Conservation (phyloP, 139 green algal species). For the Mesostigma viride region DNA sequence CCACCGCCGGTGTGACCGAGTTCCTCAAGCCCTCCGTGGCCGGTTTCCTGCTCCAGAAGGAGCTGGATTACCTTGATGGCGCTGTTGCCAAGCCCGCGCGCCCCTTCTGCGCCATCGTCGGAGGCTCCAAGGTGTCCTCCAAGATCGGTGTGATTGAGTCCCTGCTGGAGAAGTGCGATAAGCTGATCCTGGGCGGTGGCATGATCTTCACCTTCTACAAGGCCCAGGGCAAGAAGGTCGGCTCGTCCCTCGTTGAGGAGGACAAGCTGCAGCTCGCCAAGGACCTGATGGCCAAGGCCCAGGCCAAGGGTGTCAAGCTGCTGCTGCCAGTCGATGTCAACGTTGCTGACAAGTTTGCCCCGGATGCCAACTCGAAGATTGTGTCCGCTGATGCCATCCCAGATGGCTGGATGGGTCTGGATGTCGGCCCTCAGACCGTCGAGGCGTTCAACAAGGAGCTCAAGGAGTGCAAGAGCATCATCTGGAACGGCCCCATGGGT, state of each 20-base stretch:
- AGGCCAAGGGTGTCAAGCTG: slow-evolving; percentile 78
- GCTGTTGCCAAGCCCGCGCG: slow-evolving; percentile 77
- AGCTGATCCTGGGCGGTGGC: slow-evolving; percentile 59
- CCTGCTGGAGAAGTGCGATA: slow-evolving; percentile 87
- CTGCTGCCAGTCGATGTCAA: slow-evolving; percentile 91
- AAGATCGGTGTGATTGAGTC: slow-evolving; percentile 99
- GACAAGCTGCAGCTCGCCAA: slow-evolving; percentile 96
- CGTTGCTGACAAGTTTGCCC: slow-evolving; percentile 89
- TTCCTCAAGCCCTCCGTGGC: slow-evolving; percentile 46
- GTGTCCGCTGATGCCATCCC: slow-evolving; percentile 70
- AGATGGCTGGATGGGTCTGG: slow-evolving; percentile 97
- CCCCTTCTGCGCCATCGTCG: slow-evolving; percentile 94
- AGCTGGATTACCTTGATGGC: slow-evolving; percentile 88
- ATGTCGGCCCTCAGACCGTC: slow-evolving; percentile 84
- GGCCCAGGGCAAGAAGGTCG: slow-evolving; percentile 55
- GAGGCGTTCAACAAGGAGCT: slow-evolving; percentile 74
- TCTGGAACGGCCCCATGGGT: slow-evolving; percentile 97
- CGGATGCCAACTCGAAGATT: slow-evolving; percentile 63
- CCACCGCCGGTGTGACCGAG: slow-evolving; percentile 93
- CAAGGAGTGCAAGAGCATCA: slow-evolving; percentile 81
- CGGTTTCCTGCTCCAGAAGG: slow-evolving; percentile 92
- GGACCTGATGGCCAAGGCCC: slow-evolving; percentile 63
- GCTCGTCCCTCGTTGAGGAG: slow-evolving; percentile 92
- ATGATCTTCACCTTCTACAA: slow-evolving; percentile 99
- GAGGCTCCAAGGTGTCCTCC: slow-evolving; percentile 94